These are phyloP conservation scores for Rhizopogon sp. DNA, from an alignment of 768 basidiomycete genomes.

Conservation along the genomic window DNA sequence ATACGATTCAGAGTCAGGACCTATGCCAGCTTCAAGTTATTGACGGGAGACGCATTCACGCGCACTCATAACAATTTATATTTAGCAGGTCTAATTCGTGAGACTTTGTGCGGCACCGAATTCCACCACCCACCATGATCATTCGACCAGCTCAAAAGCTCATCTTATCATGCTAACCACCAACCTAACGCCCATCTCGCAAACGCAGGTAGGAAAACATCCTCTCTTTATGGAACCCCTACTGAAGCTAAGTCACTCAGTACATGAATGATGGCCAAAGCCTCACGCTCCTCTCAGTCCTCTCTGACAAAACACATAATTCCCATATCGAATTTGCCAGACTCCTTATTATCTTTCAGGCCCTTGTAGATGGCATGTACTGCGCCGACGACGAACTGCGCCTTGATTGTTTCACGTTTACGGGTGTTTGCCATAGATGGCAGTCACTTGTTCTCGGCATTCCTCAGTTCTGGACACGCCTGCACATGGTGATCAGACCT, in stretches of 20 bases:
- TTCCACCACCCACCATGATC: neutral
- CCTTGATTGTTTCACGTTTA: neutral
- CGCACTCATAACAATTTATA: too few species aligned
- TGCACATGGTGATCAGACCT: neutral
- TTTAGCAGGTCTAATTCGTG: too few species aligned
- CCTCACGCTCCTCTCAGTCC: too few species aligned
- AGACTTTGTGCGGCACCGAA: neutral
- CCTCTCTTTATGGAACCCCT: neutral
- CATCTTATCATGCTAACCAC: neutral
- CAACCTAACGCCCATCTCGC: neutral
- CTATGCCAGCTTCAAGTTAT: too few species aligned
- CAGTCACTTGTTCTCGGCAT: neutral
- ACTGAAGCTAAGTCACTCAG: too few species aligned
- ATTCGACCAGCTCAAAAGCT: neutral
- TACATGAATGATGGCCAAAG: too few species aligned
- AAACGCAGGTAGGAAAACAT: neutral
- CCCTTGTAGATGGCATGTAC: neutral
- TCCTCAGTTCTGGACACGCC: neutral
- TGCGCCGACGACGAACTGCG: neutral
- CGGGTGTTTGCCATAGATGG: neutral
- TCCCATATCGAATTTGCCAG: neutral
- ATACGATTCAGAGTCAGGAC: too few species aligned
- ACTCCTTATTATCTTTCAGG: neutral
- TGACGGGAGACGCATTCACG: too few species aligned
- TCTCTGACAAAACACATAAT: too few species aligned